Base-by-base conservation (phyloP, 495 filamentous ascomycete genomes). In the Poronia punctata region DNA sequence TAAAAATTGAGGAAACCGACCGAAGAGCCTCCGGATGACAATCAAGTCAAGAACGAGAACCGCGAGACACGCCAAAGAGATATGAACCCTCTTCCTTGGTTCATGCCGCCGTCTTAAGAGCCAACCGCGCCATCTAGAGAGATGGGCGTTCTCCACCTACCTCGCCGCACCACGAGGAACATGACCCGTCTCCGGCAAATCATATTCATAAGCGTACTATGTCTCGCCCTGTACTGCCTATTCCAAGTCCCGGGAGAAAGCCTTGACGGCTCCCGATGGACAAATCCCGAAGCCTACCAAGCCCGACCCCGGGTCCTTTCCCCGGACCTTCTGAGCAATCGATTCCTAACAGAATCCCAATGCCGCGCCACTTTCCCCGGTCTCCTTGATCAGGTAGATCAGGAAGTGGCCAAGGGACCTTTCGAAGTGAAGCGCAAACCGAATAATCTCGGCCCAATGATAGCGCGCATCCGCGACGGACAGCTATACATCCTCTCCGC, bases 291-390 rank as follows among this genome's bases (percentile, higher is more conserved):
- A 23, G 45, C 33, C 14, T 46, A 49, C 25, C 27, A 38, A 5
- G 16, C 43, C 16, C 15, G 26, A 17, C 35, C 40, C 9, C 32
- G 42, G 14, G 25, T 19, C 14, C 50, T 45, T 3, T 33, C 64
- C 5, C 45, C 49, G 4, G 49, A 57, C 22, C 42, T 62, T 6
- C 52, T 68, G 16, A 54, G 60, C 38, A 65, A 63, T 47, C 53
- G 65, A 15, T 63, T 51, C 23, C 58, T 75, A 7, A 60, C 49
- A 15, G 59, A 64, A 16, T 38, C 46, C 12, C 57, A 71, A 45
- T 75, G 71, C 51, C 26, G 46, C 9, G 45, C 53, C 30, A 41
- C 56, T 9, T 75, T 75, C 43, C 71, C 70, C 1, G 64, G 62
- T 4, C 52, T 75, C 6, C 64, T 59, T 7, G 54, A 59, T 18